These are phyloP conservation scores for Plicaturopsis crispa DNA, from an alignment of 768 basidiomycete species.

Conservation along the genomic window DNA sequence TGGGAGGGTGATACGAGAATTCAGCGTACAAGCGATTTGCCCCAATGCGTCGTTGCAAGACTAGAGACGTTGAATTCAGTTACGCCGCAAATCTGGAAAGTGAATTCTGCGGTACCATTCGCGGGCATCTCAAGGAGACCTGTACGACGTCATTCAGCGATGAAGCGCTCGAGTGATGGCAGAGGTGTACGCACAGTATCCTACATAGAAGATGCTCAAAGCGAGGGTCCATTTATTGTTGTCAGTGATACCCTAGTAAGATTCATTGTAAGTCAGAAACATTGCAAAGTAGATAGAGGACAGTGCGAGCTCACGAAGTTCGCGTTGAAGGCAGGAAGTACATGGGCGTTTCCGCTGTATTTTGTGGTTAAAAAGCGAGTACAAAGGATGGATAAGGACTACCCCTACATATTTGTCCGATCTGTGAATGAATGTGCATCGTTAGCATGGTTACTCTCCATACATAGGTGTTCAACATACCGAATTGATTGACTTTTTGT, in stretches of 20 bases:
- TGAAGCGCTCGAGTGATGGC: not conserved
- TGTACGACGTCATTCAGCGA: constrained; percentile 7
- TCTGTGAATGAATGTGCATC: constrained; percentile 33
- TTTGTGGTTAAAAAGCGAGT: not conserved
- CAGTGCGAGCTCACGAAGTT: constrained; percentile 36
- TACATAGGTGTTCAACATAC: constrained; percentile 16
- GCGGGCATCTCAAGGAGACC: constrained; percentile 53
- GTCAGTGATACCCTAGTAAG: constrained; percentile 34
- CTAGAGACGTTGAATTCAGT: constrained; percentile 19
- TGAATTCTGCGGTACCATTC: constrained; percentile 28
- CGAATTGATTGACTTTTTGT: constrained; percentile 43
- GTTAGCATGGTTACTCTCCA: too few species aligned
- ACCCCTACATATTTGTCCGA: constrained; percentile 46
- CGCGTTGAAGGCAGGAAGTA: constrained; percentile 41
- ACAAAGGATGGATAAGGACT: constrained; percentile 1
- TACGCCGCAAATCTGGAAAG: not conserved
- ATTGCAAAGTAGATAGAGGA: not conserved
- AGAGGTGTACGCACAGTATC: constrained; percentile 36
- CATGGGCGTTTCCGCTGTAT: constrained; percentile 47
- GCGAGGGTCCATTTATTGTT: constrained; percentile 53
- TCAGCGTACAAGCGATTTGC: constrained; percentile 45
- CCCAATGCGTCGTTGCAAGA: constrained; percentile 48
- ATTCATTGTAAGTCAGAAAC: not conserved
- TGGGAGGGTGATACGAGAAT: not conserved
- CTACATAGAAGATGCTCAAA: constrained; percentile 52